Evolutionary conservation across 768 basidiomycete genomes (phyloP).

Genomic region (Pulveroboletus frians): DNA sequence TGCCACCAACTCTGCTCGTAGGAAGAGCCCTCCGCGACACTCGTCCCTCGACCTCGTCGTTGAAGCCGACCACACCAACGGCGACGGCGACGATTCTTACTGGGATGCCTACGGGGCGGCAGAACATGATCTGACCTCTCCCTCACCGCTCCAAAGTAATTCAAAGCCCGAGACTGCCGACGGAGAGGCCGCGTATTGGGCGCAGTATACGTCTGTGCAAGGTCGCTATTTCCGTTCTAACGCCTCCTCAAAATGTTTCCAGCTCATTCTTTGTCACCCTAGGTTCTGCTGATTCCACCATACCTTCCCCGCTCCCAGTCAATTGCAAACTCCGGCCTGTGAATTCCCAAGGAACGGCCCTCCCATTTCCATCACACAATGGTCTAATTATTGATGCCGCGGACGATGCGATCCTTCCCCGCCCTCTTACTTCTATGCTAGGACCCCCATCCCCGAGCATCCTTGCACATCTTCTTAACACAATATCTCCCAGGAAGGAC

Average conservation of each 20-base stretch:
- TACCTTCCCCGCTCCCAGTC: slow-evolving; percentile 45
- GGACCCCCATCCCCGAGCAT: slow-evolving; percentile 25
- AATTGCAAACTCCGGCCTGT: slow-evolving; percentile 24
- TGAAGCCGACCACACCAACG: slow-evolving; percentile 20
- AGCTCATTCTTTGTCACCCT: slow-evolving; percentile 2
- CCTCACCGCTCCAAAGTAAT: slow-evolving; percentile 18
- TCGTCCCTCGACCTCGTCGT: background rate
- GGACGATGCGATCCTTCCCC: slow-evolving; percentile 17
- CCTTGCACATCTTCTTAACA: slow-evolving; percentile 24
- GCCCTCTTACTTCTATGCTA: slow-evolving; percentile 1
- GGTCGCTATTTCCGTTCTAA: slow-evolving; percentile 38
- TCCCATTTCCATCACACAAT: slow-evolving; percentile 4
- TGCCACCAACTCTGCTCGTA: slow-evolving; percentile 21
- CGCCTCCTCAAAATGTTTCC: slow-evolving; percentile 1
- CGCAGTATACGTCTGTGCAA: slow-evolving; percentile 64
- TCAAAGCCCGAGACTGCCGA: slow-evolving; percentile 7
- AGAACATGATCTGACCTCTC: slow-evolving; percentile 26
- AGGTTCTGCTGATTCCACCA: slow-evolving; percentile 72
- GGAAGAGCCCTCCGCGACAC: background rate
- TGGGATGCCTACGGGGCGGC: slow-evolving; percentile 60
- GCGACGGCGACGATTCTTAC: slow-evolving; percentile 48
- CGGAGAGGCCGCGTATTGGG: slow-evolving; percentile 69
- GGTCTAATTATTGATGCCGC: slow-evolving; percentile 12
- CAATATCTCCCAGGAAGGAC: slow-evolving; percentile 25
- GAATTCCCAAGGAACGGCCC: background rate